These are phyloP conservation scores for Hippophae tibetana DNA, from an alignment of 306 rosid species.

Conservation along the genomic window DNA sequence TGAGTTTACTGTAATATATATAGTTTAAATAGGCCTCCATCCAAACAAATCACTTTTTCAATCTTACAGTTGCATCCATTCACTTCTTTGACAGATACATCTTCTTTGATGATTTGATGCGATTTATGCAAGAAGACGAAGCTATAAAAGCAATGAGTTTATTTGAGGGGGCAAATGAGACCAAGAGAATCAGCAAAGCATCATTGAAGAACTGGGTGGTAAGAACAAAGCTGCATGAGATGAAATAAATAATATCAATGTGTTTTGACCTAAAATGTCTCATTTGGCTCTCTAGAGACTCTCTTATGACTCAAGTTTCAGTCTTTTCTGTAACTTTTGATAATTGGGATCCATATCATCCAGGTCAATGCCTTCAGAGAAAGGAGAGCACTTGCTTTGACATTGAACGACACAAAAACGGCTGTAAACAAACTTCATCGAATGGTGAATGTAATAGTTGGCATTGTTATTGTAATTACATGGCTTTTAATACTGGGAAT, in stretches of 20 bases:
- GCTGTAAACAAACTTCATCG: conserved; percentile 83
- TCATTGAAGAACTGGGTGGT: conserved; percentile 92
- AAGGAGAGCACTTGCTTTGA: conserved; percentile 86
- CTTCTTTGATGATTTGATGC: conserved; percentile 50
- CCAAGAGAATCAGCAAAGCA: conserved; percentile 52
- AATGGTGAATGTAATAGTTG: conserved; percentile 61
- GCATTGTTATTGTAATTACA: conserved; percentile 37
- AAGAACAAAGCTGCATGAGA: conserved; percentile 22
- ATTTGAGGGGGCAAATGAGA: conserved; percentile 66
- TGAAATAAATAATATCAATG: not conserved
- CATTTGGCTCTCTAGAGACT: too few relatives aligned
- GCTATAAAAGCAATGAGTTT: conserved; percentile 53
- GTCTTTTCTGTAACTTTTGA: too few relatives aligned
- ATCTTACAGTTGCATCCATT: not conserved
- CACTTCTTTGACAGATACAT: conserved; percentile 38
- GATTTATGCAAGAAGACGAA: conserved; percentile 79
- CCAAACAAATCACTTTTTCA: not conserved
- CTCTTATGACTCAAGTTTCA: too few relatives aligned
- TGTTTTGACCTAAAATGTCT: too few relatives aligned
- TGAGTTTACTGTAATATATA: too few relatives aligned
- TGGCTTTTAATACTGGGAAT: conserved; percentile 72
- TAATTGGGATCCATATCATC: conserved; percentile 1
- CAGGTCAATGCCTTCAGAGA: conserved; percentile 90
- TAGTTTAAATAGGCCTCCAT: too few relatives aligned
- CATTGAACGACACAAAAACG: conserved; percentile 89